These are phyloP conservation scores for Blastocystis sp. DNA, from an alignment of 352 stramenopile genomes.

Conservation along the genomic window DNA sequence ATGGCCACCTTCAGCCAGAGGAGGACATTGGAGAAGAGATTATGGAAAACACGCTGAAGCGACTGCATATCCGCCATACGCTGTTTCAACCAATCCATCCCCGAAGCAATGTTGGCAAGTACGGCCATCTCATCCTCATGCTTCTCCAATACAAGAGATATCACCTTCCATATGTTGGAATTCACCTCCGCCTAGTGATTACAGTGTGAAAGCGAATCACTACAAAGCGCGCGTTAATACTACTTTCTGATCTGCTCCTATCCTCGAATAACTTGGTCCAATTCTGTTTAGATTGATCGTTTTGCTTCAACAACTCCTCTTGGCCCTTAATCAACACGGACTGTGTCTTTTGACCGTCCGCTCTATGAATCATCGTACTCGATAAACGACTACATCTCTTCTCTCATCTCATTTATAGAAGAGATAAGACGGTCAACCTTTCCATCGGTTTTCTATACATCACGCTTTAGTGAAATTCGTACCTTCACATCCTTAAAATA, in stretches of 20 bases:
- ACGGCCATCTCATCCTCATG: not conserved
- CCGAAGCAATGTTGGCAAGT: not conserved
- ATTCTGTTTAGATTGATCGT: too few species aligned
- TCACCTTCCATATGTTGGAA: too few species aligned
- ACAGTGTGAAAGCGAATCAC: conserved; percentile 22
- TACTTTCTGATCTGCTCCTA: too few species aligned
- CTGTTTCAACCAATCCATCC: not conserved
- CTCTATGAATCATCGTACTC: too few species aligned
- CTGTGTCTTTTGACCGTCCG: too few species aligned
- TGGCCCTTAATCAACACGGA: too few species aligned
- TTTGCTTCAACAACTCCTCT: too few species aligned
- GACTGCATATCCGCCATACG: not conserved
- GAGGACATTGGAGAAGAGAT: not conserved
- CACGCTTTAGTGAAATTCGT: not conserved
- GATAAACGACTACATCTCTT: not conserved
- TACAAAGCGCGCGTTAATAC: not conserved
- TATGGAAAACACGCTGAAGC: not conserved
- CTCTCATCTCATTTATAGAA: not conserved
- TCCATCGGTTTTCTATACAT: conserved; percentile 14
- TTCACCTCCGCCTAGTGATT: conserved; percentile 5
- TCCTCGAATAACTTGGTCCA: too few species aligned
- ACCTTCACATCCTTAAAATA: conserved; percentile 3
- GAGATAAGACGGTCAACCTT: conserved; percentile 18
- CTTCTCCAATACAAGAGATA: too few species aligned
- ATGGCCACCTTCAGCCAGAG: not conserved